These are phyloP conservation scores for Pythium phragmiticola DNA, from an alignment of 352 stramenopile species.

Conservation along the genomic window DNA sequence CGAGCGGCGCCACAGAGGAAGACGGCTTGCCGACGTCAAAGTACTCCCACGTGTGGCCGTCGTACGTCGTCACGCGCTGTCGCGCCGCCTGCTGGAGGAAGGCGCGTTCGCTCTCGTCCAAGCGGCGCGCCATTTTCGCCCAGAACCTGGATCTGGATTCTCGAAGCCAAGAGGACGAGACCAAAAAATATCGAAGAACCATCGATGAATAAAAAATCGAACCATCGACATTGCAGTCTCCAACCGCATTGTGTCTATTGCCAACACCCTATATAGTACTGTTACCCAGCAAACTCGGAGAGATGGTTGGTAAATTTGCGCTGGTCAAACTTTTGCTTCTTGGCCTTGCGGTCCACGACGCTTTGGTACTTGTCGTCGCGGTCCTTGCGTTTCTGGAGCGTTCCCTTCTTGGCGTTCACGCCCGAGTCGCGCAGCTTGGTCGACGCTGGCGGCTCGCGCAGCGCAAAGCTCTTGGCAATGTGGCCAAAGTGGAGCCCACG, in stretches of 20 bases:
- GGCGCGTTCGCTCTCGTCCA: conserved; percentile 35
- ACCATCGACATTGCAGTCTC: background rate
- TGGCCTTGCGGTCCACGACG: conserved; percentile 51
- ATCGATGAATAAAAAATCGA: background rate
- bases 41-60: conserved; percentile 77
- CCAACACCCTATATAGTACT: background rate
- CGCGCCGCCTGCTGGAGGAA: conserved; percentile 64
- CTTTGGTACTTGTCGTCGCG: conserved; percentile 68
- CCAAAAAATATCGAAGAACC: conserved; percentile 9
- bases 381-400: conserved; percentile 82
- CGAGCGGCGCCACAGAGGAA: conserved; percentile 30
- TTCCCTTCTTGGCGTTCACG: conserved; percentile 73
- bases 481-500: conserved; percentile 93
- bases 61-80: conserved; percentile 74
- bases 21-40: conserved; percentile 60
- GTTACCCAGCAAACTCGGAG: conserved; percentile 73
- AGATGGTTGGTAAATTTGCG: conserved; percentile 71
- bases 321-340: conserved; percentile 59
- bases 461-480: conserved; percentile 91
- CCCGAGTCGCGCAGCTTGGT: conserved; percentile 76
- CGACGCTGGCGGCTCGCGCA: conserved; percentile 82
- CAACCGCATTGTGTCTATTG: conserved; percentile 5
- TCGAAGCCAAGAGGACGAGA: background rate
- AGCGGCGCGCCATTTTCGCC: background rate
- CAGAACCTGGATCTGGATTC: background rate